These are phyloP conservation scores for Cystofilobasidium ferigula DNA, from an alignment of 768 basidiomycete species.

Conservation along the genomic window DNA sequence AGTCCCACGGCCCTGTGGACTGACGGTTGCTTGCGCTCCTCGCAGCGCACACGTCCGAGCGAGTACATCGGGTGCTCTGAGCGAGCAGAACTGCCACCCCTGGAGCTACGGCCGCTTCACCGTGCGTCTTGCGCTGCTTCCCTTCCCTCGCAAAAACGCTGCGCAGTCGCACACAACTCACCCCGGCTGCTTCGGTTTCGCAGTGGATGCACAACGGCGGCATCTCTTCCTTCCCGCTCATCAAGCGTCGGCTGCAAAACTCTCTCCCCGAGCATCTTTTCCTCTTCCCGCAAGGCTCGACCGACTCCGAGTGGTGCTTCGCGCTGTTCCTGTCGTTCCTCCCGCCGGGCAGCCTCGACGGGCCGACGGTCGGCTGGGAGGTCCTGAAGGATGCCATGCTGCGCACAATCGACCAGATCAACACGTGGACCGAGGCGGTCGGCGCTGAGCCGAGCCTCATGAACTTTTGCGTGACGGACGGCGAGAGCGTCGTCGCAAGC, in stretches of 20 bases:
- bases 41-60: conserved; percentile 76
- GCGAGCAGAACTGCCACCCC: conserved; percentile 56
- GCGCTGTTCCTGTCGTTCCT: conserved; percentile 67
- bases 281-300: conserved; percentile 80
- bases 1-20: too few relatives aligned
- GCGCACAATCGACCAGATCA: conserved; percentile 70
- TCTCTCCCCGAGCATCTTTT: conserved; percentile 73
- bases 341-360: conserved; percentile 3
- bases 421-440: conserved; percentile 51
- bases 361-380: conserved; percentile 34
- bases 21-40: too few relatives aligned
- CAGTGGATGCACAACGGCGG: conserved; percentile 97
- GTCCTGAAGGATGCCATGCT: conserved; percentile 71
- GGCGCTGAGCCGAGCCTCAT: conserved; percentile 61
- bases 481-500: conserved; percentile 82
- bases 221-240: conserved; percentile 67
- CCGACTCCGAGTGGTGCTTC: conserved; percentile 99
- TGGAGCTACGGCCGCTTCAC: conserved; percentile 85
- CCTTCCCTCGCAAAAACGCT: background rate
- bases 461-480: conserved; percentile 96
- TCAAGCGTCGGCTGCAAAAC: conserved; percentile 71
- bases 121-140: conserved; percentile 44
- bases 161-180: conserved; percentile 4
- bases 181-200: conserved; percentile 2
- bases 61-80: conserved; percentile 82